phyloP scores from a whole-genome alignment of 116 monocot species.

The Cymodocea nodosa region DNA sequence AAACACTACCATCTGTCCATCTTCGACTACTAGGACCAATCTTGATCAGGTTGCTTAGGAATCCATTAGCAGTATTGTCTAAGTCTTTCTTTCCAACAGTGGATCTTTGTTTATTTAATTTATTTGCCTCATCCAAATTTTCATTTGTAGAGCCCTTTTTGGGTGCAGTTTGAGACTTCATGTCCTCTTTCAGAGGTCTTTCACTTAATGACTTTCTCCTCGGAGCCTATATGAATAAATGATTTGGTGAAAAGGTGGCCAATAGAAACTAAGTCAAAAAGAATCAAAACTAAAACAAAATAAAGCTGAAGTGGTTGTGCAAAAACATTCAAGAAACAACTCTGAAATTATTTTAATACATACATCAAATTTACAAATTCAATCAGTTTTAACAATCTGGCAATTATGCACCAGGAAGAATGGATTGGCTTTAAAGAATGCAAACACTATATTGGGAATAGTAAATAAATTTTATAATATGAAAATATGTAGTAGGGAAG shows the following conservation, averaged over 20 bases:
- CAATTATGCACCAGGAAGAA: too few species aligned
- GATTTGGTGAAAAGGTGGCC: neutral
- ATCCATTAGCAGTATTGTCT: slow-evolving; percentile 21
- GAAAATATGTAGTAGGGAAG: too few species aligned
- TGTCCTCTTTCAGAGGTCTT: slow-evolving; percentile 41
- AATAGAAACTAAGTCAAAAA: neutral
- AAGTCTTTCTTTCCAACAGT: slow-evolving; percentile 38
- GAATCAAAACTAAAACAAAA: neutral
- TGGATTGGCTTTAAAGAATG: too few species aligned
- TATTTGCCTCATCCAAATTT: slow-evolving; percentile 28
- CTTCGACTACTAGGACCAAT: slow-evolving; percentile 33
- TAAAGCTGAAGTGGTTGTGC: neutral
- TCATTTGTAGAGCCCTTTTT: slow-evolving; percentile 31
- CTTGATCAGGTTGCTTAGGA: slow-evolving; percentile 42
- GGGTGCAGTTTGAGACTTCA: slow-evolving; percentile 22
- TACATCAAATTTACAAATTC: too few species aligned
- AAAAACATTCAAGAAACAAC: neutral
- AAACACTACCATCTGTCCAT: slow-evolving; percentile 65
- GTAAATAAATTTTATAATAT: too few species aligned
- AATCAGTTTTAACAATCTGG: too few species aligned
- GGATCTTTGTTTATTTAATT: slow-evolving; percentile 25
- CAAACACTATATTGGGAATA: too few species aligned
- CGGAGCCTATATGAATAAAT: slow-evolving; percentile 27
- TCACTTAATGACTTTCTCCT: slow-evolving; percentile 29
- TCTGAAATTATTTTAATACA: too few species aligned